These are phyloP conservation scores for Phytophthora pluvialis DNA, from an alignment of 352 stramenopile genomes.

Conservation along the genomic window DNA sequence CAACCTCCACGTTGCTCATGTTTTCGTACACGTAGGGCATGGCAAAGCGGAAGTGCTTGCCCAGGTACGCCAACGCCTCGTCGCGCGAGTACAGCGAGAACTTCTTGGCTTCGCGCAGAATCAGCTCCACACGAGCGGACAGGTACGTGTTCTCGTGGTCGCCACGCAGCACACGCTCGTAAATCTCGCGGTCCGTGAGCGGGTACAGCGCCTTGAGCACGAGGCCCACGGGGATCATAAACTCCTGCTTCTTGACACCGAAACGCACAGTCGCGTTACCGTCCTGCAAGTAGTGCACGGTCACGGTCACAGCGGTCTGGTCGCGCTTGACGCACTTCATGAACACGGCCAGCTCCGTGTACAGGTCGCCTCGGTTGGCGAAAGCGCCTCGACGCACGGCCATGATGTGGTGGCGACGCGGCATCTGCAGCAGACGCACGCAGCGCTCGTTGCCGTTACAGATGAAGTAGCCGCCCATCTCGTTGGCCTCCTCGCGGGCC, in stretches of 20 bases:
- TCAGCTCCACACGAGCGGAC: conserved; percentile 95
- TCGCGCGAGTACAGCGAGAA: conserved; percentile 91
- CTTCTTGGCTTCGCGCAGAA: conserved; percentile 97
- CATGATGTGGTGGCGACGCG: conserved; percentile 89
- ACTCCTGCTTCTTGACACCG: conserved; percentile 98
- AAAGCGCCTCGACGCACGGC: conserved; percentile 98
- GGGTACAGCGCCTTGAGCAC: conserved; percentile 97
- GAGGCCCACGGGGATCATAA: conserved; percentile 97
- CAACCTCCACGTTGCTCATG: conserved; percentile 92
- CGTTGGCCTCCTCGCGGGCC: conserved; percentile 93
- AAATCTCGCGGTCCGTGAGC: conserved; percentile 96
- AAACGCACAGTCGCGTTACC: conserved; percentile 97
- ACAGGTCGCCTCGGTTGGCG: conserved; percentile 95
- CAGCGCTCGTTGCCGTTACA: conserved; percentile 99
- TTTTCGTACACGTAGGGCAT: conserved; percentile 86
- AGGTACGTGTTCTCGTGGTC: conserved; percentile 98
- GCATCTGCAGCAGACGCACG: conserved; percentile 97
- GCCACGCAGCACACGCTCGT: conserved; percentile 95
- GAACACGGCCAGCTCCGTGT: conserved; percentile 97
- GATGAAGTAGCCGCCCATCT: conserved; percentile 99
- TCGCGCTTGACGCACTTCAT: conserved; percentile 97
- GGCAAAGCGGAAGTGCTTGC: conserved; percentile 95
- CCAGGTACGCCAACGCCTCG: conserved; percentile 94
- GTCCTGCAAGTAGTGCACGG: conserved; percentile 98
- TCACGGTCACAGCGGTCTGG: conserved; percentile 97